A percentile compares a stretch with the other conserved stretches of the same genome.
phyloP scores from a whole-genome alignment of 148 eudicot species.

The Heliosperma pusillum region DNA sequence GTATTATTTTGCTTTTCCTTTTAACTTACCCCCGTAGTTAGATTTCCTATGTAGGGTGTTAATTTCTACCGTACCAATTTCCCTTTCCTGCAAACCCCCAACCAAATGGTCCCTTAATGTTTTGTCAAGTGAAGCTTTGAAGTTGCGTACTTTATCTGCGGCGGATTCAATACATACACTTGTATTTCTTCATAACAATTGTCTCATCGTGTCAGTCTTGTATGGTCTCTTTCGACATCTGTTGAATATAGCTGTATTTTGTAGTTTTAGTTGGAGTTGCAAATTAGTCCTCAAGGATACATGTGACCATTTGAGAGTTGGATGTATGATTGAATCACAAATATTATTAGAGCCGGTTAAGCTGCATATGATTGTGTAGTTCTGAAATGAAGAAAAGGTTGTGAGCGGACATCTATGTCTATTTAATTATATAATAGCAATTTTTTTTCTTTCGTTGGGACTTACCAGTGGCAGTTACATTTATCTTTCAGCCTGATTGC shows the following conservation, averaged over 20 bases:
- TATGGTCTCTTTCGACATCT: background rate
- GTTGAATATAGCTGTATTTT: background rate
- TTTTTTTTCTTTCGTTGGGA: slow-evolving; percentile 3
- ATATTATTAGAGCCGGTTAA: background rate
- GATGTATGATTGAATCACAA: background rate
- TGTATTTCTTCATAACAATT: background rate
- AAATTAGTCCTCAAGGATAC: background rate
- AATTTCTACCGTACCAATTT: background rate
- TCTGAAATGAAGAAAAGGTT: background rate
- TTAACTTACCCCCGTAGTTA: background rate
- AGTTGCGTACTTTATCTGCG: no score
- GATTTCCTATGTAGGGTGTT: background rate
- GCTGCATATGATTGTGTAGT: background rate
- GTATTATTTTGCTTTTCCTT: no score
- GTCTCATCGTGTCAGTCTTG: background rate
- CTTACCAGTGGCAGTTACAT: slow-evolving; percentile 11
- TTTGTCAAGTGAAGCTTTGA: no score
- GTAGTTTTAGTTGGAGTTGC: background rate
- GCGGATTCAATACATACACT: no score
- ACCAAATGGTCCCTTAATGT: no score
- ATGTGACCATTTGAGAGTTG: background rate
- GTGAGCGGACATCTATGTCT: background rate
- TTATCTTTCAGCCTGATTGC: slow-evolving; percentile 66
- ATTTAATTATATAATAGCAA: background rate
- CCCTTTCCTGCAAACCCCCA: background rate